Evolutionary conservation across 306 rosid genomes (phyloP), one percentile per base, ranked within the genome.

Genomic region (Fragaria nilgerrensis): DNA sequence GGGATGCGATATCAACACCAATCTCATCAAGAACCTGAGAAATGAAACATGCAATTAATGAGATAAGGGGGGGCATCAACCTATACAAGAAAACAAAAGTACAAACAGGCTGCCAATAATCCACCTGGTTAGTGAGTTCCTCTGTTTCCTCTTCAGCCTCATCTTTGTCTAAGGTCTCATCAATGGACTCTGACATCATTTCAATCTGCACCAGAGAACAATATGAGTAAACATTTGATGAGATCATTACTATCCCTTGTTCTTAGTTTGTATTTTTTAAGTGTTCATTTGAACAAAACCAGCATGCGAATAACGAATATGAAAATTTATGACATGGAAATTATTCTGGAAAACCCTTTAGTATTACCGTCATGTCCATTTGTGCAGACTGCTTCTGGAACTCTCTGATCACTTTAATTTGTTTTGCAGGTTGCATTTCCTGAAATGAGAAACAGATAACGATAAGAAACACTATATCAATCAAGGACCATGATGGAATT

Each of bases 111-210:
- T 69, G 47, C 47, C 10, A 39, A 83, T 70, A 64, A 20, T 64
- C 12, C 14, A 92, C 98, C 98, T 94, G 98, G 86, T 92, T 92
- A 36, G 98, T 94, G 73, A 94, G 98, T 81, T 94, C 97, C 80
- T 94, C 98, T 17, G 98, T 90, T 87, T 92, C 98, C 87, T 94
- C 98, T 81, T 94, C 98, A 0, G 98, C 98, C 86, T 94, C 98
- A 78, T 94, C 98, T 81, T 92, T 94, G 88, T 94, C 98, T 78
- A 94, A 81, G 78, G 98, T 90, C 86, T 94, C 98, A 77, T 94
- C 98, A 47, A 94, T 94, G 70, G 98, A 85, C 86, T 92, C 98
- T 56, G 98, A 92, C 97, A 94, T 92, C 97, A 94, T 94, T 86
- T 94, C 98, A 82, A 90, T 94, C 98, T 94, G 92, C 82, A 89